These are phyloP conservation scores for Mrakia frigida DNA, from an alignment of 768 basidiomycete genomes.

Conservation along the genomic window DNA sequence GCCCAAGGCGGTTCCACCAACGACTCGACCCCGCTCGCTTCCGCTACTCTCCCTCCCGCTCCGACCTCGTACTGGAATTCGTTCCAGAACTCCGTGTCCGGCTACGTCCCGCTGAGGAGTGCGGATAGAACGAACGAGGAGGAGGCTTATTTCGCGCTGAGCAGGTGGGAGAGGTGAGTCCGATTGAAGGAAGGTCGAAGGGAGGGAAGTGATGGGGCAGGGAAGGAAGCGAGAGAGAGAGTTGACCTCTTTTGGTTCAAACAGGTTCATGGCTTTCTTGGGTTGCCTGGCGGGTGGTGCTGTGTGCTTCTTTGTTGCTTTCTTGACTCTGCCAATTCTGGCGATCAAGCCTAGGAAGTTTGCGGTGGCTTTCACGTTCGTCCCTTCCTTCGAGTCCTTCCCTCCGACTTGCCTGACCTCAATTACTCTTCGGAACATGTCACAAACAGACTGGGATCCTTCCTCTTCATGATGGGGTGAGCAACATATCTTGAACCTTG, in stretches of 20 bases:
- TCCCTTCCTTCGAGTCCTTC: neutral
- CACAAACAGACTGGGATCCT: conserved; percentile 69
- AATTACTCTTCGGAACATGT: too few relatives aligned
- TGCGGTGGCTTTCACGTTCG: conserved; percentile 75
- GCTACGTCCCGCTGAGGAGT: conserved; percentile 81
- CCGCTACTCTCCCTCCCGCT: conserved; percentile 36
- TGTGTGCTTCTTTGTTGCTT: conserved; percentile 88
- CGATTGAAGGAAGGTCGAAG: neutral
- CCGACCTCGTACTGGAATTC: conserved; percentile 75
- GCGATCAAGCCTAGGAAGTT: conserved; percentile 81
- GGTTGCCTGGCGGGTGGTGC: conserved; percentile 82
- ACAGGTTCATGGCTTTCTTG: conserved; percentile 81
- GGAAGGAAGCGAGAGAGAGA: neutral
- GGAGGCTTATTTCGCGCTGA: conserved; percentile 81
- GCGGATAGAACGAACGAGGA: conserved; percentile 83
- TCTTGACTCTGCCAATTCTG: conserved; percentile 59
- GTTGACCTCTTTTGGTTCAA: neutral
- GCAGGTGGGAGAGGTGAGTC: conserved; percentile 74
- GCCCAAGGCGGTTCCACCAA: conserved; percentile 42
- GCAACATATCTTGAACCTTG: conserved; percentile 35
- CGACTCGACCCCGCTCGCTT: conserved; percentile 43
- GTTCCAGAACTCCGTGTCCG: conserved; percentile 67
- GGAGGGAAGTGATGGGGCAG: neutral
- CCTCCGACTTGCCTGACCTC: too few relatives aligned
- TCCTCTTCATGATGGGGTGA: conserved; percentile 94